Conservation (phyloP, 179 eudicot species). For the Silene coronaria region DNA sequence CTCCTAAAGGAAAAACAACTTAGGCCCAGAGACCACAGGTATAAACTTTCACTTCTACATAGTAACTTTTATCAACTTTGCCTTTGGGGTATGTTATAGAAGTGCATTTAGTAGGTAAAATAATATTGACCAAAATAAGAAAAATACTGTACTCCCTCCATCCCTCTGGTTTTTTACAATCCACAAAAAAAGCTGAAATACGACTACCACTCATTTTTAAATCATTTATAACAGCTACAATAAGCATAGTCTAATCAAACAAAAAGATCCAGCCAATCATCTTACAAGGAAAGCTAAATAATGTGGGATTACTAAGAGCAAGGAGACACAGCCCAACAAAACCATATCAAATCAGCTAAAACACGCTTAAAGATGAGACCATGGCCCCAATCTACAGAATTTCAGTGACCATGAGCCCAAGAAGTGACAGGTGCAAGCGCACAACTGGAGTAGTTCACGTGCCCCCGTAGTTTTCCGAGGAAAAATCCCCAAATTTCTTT, state of each 20-base stretch:
- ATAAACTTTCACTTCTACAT: neutral
- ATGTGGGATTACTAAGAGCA: neutral
- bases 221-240: neutral
- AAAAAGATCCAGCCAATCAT: too few species aligned
- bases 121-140: neutral
- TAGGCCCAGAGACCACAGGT: neutral
- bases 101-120: neutral
- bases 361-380: neutral
- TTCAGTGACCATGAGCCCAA: neutral
- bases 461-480: too few species aligned
- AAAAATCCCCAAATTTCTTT: too few species aligned
- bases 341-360: neutral
- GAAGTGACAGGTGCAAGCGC: neutral
- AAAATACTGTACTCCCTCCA: neutral
- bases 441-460: too few species aligned
- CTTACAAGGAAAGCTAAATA: too few species aligned
- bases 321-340: neutral
- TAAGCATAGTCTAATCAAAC: neutral
- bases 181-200: neutral
- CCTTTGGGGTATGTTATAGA: neutral
- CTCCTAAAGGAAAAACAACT: neutral
- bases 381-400: neutral
- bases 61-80: neutral
- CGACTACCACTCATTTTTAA: too few species aligned
- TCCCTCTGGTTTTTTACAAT: neutral